A percentile compares a stretch with the other conserved stretches of the same genome.
Conservation (phyloP, 305 asterid species). For the Fraxinus nigra region DNA sequence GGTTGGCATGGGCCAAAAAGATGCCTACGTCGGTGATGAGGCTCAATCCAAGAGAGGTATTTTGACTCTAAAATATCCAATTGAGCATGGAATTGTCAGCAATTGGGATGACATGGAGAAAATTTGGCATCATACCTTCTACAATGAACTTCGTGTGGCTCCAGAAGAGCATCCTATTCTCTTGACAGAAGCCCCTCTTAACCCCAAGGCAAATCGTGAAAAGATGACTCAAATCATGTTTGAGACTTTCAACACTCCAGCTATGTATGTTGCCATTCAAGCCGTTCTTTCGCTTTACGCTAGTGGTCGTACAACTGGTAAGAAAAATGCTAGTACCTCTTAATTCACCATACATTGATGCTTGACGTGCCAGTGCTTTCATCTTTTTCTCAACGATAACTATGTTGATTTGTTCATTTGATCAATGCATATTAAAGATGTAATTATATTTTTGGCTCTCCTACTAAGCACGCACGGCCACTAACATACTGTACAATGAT, state of each 20-base stretch:
- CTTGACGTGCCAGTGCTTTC: background rate
- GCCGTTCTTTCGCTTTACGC: constrained; percentile 85
- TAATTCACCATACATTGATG: background rate
- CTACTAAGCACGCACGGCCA: background rate
- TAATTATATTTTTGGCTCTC: background rate
- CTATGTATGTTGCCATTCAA: constrained; percentile 87
- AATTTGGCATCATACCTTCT: constrained; percentile 85
- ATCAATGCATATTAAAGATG: background rate
- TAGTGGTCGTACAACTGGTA: constrained; percentile 91
- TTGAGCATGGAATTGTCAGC: constrained; percentile 81
- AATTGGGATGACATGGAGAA: constrained; percentile 96
- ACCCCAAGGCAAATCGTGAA: constrained; percentile 78
- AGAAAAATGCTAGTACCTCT: constrained; percentile 25
- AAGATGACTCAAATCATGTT: constrained; percentile 88
- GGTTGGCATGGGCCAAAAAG: constrained; percentile 92
- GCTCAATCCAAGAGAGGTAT: constrained; percentile 85
- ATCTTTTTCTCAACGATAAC: background rate
- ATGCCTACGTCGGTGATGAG: constrained; percentile 79
- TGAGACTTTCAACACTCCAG: constrained; percentile 80
- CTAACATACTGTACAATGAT: background rate
- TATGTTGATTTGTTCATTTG: background rate
- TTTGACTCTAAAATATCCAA: constrained; percentile 68
- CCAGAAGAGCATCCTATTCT: constrained; percentile 78
- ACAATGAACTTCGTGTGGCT: constrained; percentile 73
- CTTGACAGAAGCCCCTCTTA: constrained; percentile 68